Evolutionary conservation across 345 rosid species (phyloP), one percentile per base, ranked within the genome.

Genomic region (Bruguiera gymnorhiza): DNA sequence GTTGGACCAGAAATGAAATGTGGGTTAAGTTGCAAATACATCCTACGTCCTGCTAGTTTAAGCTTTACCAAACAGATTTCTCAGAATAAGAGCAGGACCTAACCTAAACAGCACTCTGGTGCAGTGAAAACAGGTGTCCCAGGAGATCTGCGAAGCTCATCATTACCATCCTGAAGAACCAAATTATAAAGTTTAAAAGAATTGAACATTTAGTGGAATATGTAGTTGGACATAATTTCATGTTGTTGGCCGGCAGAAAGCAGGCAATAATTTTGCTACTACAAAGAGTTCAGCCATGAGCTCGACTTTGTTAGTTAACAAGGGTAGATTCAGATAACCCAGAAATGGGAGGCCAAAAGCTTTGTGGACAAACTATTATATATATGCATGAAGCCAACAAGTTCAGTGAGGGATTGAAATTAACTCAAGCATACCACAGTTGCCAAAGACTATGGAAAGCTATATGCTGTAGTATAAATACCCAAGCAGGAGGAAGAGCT

Each of bases 51-150:
- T 60, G 57, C 24, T 26, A 36, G 50, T 43, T 54, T 26, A 34
- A 46, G 55, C 8, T 32, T 57, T 52, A 27, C 52, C 21, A 55
- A 30, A 15, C 43, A 55, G 8, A 55, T 27, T 34, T 51, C 61
- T 62, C 30, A 55, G 37, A 20, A 68, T 61, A 29, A 16, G 75
- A 65, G 29, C 6, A 56, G 60, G 70, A 43, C 54, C 81, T 75
- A 67, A 95, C 98, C 98, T 74, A 90, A 77, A 81, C 98, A 92
- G 75, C 99, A 96, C 81, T 96, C 99, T 6, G 98, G 99, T 54
- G 99, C 99, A 72, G 99, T 96, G 83, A 90, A 96, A 77, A 96
- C 99, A 65, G 99, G 99, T 57, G 99, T 96, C 66, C 99, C 99
- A 16, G 99, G 99, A 72, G 99, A 96, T 11, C 98, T 85, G 30